Percentiles rank a stretch among this genome's conserved stretches.
Conservation (phyloP, 2,329 filamentous ascomycete species). For the Beauveria sp. region DNA sequence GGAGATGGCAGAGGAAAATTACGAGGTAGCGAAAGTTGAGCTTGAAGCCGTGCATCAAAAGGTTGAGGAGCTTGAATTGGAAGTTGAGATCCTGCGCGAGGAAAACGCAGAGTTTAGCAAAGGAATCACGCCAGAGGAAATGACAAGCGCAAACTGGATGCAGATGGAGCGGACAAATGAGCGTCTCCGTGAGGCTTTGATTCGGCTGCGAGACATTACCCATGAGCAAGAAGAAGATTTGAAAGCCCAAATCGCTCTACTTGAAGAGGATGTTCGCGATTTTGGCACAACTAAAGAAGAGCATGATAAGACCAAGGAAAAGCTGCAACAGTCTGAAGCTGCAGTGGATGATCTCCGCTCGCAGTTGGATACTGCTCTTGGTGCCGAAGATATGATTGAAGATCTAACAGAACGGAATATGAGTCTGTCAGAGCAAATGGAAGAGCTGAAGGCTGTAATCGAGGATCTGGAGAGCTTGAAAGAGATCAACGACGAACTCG, state of each 20-base stretch:
- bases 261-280: slow-evolving; percentile 68
- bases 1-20: slow-evolving; percentile 93
- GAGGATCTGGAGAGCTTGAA: slow-evolving; percentile 83
- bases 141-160: slow-evolving; percentile 77
- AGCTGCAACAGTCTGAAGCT: slow-evolving; percentile 62
- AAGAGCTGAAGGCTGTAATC: slow-evolving; percentile 72
- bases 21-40: slow-evolving; percentile 74
- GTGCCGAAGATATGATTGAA: slow-evolving; percentile 90
- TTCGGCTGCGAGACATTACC: slow-evolving; percentile 78
- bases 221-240: slow-evolving; percentile 78
- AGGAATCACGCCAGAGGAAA: slow-evolving; percentile 83
- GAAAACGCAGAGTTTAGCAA: slow-evolving; percentile 80
- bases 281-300: slow-evolving; percentile 60
- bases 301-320: slow-evolving; percentile 62
- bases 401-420: slow-evolving; percentile 84
- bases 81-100: slow-evolving; percentile 77
- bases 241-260: slow-evolving; percentile 61
- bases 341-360: slow-evolving; percentile 80
- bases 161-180: slow-evolving; percentile 91
- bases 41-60: slow-evolving; percentile 68
- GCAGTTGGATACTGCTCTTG: slow-evolving; percentile 81
- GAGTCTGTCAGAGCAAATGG: slow-evolving; percentile 72
- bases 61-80: slow-evolving; percentile 76
- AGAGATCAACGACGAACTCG: slow-evolving; percentile 90
- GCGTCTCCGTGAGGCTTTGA: slow-evolving; percentile 73